phyloP scores from a whole-genome alignment of 208 protist species.

The Trypanosomatidae sp. region DNA sequence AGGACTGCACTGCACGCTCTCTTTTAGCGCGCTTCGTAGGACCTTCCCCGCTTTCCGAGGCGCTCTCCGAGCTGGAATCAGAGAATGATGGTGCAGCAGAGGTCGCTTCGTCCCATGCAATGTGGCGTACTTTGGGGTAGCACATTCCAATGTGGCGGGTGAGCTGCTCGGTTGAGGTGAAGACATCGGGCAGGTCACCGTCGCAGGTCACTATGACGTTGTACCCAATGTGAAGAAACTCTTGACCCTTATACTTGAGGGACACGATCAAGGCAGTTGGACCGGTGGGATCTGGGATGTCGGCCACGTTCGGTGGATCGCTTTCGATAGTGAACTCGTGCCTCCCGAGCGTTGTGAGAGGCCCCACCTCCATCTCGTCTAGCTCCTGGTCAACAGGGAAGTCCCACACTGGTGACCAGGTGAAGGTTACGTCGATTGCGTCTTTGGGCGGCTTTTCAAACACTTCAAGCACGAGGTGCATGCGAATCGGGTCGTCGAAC shows the following conservation, averaged over 20 bases:
- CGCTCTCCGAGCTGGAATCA: neutral
- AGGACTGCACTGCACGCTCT: neutral
- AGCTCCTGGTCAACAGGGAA: constrained; percentile 77
- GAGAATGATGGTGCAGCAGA: neutral
- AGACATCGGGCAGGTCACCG: constrained; percentile 75
- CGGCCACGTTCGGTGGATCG: constrained; percentile 61
- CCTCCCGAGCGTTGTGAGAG: constrained; percentile 51
- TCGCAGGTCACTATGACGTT: constrained; percentile 61
- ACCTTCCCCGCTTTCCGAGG: neutral
- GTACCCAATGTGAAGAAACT: constrained; percentile 84
- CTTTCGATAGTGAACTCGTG: constrained; percentile 71
- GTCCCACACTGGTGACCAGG: constrained; percentile 87
- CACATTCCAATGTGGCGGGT: constrained; percentile 52
- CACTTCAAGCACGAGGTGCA: constrained; percentile 65
- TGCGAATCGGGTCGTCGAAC: constrained; percentile 53
- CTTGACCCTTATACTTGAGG: constrained; percentile 55
- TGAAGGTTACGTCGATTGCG: constrained; percentile 68
- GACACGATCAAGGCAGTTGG: constrained; percentile 75
- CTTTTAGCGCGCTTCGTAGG: neutral
- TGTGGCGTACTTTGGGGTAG: constrained; percentile 40
- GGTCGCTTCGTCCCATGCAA: constrained; percentile 30
- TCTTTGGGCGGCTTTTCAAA: constrained; percentile 53
- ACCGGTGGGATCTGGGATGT: constrained; percentile 80
- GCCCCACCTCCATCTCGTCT: constrained; percentile 82
- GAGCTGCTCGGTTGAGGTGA: constrained; percentile 50